Base-by-base conservation (phyloP, 352 stramenopile genomes). In the Elongisporangium prolatum region DNA sequence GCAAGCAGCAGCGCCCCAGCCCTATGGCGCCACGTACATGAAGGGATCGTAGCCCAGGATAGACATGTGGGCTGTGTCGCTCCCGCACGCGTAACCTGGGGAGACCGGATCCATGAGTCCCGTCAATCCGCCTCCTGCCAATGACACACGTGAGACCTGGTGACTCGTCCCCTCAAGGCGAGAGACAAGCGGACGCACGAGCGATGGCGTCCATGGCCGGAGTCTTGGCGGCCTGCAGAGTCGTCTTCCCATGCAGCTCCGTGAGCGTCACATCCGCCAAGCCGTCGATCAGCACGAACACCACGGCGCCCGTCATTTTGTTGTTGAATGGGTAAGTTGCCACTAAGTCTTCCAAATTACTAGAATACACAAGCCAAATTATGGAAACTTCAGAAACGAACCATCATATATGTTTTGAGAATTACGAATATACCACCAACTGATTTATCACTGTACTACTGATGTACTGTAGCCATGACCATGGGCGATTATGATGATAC, bases 271-370 rank as follows among this genome's bases (percentile, higher is more conserved):
- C 77, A 49, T 96, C 86, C 20, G 77, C 82, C 28, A 96, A 74
- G 9, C 86, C 86, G 28, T 96, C 86, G 60, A 96, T 93, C 50
- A 96, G 81, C 64, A 96, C 85, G 58, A 96, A 93, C 52, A 96
- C 66, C 52, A 96, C 80, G 6, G 69, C 68, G 52, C 69, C 69
- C 59, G 70, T 71, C 69, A 73, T 77, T 71, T 53, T 4, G 22
- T 44, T 13, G 14, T 2, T 44, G 14, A 6, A 44, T 44, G 34
- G 34, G 34, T 17, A 13, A 44, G 34, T 3, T 17, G 6, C 28
- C 28, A 38, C 1, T 10, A 38, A 38, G 28, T 38, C 2, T 38
- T 13, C 28, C 1, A 38, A 38, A 38, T 10, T 38, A 38, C 28
- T 38, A 38, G 13, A 38, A 38, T 38, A 38, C 28, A 1, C 9